These are phyloP conservation scores for Pleodorina starrii DNA, from an alignment of 139 green algal genomes.

Conservation along the genomic window DNA sequence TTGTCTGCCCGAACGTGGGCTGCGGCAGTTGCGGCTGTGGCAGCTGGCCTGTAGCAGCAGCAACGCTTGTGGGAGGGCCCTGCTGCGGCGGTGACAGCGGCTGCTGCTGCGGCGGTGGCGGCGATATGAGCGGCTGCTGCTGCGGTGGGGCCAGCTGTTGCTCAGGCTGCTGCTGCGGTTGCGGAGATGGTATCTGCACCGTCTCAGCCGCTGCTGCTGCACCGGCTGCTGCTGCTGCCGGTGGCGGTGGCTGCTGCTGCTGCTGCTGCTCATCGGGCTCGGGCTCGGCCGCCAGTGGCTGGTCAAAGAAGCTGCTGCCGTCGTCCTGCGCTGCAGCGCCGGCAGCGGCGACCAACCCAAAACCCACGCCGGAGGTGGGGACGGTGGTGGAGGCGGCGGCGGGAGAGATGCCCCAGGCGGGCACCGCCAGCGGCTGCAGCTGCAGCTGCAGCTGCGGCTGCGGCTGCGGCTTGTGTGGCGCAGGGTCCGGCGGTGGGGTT, in stretches of 20 bases:
- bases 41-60: too few species aligned
- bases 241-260: background rate
- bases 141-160: background rate
- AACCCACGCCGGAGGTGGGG: background rate
- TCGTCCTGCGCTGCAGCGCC: background rate
- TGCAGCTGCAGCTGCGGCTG: background rate
- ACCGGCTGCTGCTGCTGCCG: background rate
- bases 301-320: background rate
- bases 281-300: background rate
- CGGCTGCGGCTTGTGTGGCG: background rate
- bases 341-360: background rate
- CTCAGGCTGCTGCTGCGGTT: background rate
- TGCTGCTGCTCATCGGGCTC: background rate
- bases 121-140: background rate
- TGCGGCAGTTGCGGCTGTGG: background rate
- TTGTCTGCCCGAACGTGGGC: background rate
- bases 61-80: too few species aligned
- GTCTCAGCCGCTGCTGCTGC: background rate
- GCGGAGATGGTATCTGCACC: background rate
- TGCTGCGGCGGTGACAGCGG: too few species aligned
- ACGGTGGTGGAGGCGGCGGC: background rate
- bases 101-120: background rate
- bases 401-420: background rate
- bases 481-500: too few species aligned
- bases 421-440: background rate